Percentiles rank a stretch among this genome's conserved stretches.
These are phyloP conservation scores for Tulasnella sp. DNA, from an alignment of 768 basidiomycete species.

Conservation along the genomic window DNA sequence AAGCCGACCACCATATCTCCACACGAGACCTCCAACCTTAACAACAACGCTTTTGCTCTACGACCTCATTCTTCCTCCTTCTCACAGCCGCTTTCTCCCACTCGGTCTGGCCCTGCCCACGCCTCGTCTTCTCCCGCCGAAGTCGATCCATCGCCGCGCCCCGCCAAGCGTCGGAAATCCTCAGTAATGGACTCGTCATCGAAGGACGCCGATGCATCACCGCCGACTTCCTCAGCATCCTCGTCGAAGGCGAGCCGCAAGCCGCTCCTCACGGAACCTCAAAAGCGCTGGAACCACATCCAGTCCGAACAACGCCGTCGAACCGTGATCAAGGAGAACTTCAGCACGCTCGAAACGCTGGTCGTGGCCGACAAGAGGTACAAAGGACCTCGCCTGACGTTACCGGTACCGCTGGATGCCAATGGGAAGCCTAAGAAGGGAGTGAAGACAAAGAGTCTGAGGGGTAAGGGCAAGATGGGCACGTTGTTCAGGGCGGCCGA, in stretches of 20 bases:
- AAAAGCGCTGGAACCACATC: constrained; percentile 93
- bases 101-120: constrained; percentile 36
- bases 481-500: constrained; percentile 86
- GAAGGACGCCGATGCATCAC: constrained; percentile 38
- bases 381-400: too few species aligned
- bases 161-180: constrained; percentile 35
- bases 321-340: constrained; percentile 88
- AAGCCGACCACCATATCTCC: background rate
- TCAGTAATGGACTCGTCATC: constrained; percentile 34
- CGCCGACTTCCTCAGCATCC: constrained; percentile 18
- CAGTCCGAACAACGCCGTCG: constrained; percentile 93
- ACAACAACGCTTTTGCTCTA: background rate
- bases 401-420: too few species aligned
- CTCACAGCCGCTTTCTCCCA: background rate
- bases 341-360: constrained; percentile 79
- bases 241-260: constrained; percentile 49
- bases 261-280: constrained; percentile 75
- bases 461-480: too few species aligned
- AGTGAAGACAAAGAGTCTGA: too few species aligned
- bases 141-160: constrained; percentile 9
- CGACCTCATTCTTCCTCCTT: background rate
- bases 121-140: constrained; percentile 31
- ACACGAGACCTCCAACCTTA: background rate
- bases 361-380: constrained; percentile 61
- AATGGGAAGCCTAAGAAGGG: too few species aligned